phyloP scores from a whole-genome alignment of 192 early-diverging fungal genomes.

The Backusella psychrophila region DNA sequence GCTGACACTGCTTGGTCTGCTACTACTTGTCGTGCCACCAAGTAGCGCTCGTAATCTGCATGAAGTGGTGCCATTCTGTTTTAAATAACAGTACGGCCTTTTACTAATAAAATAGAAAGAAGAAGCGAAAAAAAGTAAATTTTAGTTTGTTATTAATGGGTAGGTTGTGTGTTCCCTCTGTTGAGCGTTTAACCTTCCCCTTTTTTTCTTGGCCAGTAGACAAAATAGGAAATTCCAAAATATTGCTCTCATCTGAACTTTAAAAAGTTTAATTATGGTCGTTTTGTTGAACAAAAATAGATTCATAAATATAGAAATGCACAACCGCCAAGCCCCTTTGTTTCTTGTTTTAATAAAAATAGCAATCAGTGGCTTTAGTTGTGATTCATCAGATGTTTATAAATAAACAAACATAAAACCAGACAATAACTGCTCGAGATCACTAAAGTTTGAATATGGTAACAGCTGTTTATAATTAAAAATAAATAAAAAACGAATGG shows the following conservation, averaged over 20 bases:
- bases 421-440: too few species aligned
- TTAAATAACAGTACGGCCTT: not conserved
- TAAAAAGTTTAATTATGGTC: not conserved
- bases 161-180: not conserved
- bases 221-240: not conserved
- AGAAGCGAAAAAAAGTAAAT: not conserved
- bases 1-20: conserved; percentile 17
- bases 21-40: conserved; percentile 35
- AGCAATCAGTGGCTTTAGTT: not conserved
- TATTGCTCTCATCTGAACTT: not conserved
- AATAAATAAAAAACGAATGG: too few species aligned
- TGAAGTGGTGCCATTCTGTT: conserved; percentile 22
- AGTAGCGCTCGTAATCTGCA: conserved; percentile 26
- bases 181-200: not conserved
- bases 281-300: not conserved
- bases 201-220: not conserved
- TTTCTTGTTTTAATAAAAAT: not conserved
- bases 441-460: too few species aligned
- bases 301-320: not conserved
- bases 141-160: not conserved
- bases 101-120: not conserved
- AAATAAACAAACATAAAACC: not conserved
- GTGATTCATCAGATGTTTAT: not conserved
- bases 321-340: not conserved
- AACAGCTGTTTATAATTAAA: too few species aligned